Percentiles rank a stretch among this genome's conserved stretches.
Conservation (phyloP, 1,284 basidiomycete species). For the Filobasidium uniguttulatum region DNA sequence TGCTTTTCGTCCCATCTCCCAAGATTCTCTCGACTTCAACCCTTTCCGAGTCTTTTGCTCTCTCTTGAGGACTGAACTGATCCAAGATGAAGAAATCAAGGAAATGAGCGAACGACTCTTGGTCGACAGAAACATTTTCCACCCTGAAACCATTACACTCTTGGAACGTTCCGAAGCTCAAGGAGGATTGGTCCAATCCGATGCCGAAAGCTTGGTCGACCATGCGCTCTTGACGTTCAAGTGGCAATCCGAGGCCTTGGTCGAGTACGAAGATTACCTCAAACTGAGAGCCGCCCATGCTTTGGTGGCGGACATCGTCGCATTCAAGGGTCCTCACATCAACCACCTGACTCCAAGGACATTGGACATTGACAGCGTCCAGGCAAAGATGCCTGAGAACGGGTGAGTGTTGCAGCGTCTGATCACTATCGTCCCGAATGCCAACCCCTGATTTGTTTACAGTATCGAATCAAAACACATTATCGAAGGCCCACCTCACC, state of each 20-base stretch:
- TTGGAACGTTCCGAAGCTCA: slow-evolving; percentile 27
- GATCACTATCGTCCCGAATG: background rate
- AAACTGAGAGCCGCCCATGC: slow-evolving; percentile 29
- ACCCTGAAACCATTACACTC: slow-evolving; percentile 23
- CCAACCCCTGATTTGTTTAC: background rate
- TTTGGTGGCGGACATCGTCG: slow-evolving; percentile 37
- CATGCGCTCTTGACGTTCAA: slow-evolving; percentile 35
- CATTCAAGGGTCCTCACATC: slow-evolving; percentile 38
- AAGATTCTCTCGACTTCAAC: slow-evolving; percentile 28
- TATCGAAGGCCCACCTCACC: slow-evolving; percentile 36
- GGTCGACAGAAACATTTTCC: slow-evolving; percentile 31
- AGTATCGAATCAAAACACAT: slow-evolving; percentile 38
- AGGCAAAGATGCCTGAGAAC: slow-evolving; percentile 31
- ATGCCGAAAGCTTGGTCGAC: slow-evolving; percentile 27
- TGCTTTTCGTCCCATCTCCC: slow-evolving; percentile 33
- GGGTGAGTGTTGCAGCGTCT: slow-evolving; percentile 22
- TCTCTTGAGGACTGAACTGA: slow-evolving; percentile 33
- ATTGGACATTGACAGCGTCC: slow-evolving; percentile 38
- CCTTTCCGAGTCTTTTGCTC: slow-evolving; percentile 39
- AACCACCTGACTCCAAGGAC: slow-evolving; percentile 40
- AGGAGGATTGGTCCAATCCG: slow-evolving; percentile 20
- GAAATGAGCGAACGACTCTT: slow-evolving; percentile 25
- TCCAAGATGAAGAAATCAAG: slow-evolving; percentile 23
- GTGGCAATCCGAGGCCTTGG: slow-evolving; percentile 35
- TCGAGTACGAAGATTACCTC: slow-evolving; percentile 27